phyloP scores from a whole-genome alignment of 139 green algal species.

The Spirogloea muscicola region DNA sequence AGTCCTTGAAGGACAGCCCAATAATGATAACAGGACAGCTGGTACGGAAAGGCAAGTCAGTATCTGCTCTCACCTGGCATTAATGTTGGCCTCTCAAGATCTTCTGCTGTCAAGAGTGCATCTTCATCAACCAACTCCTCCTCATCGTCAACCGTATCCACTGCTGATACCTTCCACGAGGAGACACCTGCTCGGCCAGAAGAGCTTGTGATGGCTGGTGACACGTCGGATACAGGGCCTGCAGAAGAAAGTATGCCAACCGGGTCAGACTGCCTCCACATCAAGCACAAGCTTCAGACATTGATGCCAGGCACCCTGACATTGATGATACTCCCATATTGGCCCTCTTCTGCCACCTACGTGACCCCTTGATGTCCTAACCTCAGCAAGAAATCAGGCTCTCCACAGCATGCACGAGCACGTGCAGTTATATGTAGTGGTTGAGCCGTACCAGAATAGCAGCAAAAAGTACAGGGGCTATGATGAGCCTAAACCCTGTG shows the following conservation, averaged over 20 bases:
- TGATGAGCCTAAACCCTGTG: neutral
- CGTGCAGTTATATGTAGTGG: neutral
- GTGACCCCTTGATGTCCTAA: too few relatives aligned
- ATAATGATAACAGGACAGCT: conserved; percentile 1
- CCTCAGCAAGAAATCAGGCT: too few relatives aligned
- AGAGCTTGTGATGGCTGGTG: neutral
- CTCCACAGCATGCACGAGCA: too few relatives aligned
- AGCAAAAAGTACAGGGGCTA: neutral
- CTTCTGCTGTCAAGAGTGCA: conserved; percentile 83
- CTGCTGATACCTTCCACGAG: too few relatives aligned
- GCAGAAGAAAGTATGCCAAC: neutral
- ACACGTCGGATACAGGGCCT: neutral
- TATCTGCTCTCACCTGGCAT: neutral
- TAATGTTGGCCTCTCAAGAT: conserved; percentile 54
- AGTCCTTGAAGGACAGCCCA: conserved; percentile 2
- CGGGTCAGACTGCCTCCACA: neutral
- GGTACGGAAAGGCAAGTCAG: neutral
- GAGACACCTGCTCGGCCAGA: neutral
- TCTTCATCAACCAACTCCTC: conserved; percentile 93
- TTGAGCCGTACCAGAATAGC: neutral
- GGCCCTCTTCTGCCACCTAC: too few relatives aligned
- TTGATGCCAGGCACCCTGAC: neutral
- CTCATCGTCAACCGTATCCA: conserved; percentile 10
- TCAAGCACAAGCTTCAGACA: neutral
- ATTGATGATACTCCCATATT: too few relatives aligned